phyloP scores from a whole-genome alignment of 1,284 basidiomycete species.

The Moesziomyces aphidis region DNA sequence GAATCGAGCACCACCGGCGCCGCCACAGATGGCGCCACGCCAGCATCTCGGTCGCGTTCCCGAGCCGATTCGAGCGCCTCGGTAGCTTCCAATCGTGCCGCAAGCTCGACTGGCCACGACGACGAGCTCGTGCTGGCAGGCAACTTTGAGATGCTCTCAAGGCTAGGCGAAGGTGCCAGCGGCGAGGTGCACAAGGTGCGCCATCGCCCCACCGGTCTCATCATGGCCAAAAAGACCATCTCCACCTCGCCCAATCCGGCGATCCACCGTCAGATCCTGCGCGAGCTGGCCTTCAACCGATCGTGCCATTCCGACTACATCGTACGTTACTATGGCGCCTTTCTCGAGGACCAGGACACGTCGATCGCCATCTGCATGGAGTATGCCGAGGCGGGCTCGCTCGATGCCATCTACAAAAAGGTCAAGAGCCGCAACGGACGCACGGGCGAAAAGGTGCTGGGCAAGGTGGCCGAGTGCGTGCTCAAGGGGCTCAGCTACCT shows the following conservation, averaged over 20 bases:
- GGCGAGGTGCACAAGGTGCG: constrained; percentile 93
- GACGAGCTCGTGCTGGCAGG: constrained; percentile 66
- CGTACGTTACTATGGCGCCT: constrained; percentile 92
- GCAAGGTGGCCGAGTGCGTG: constrained; percentile 90
- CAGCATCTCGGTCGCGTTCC: constrained; percentile 5
- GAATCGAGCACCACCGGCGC: background rate
- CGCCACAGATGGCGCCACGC: constrained; percentile 2
- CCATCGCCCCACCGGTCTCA: constrained; percentile 78
- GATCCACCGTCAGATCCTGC: constrained; percentile 84
- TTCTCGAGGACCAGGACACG: constrained; percentile 89
- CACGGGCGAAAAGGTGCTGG: constrained; percentile 90
- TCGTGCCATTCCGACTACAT: constrained; percentile 88
- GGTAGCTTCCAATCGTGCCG: constrained; percentile 21
- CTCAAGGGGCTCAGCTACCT: constrained; percentile 92
- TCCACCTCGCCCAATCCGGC: constrained; percentile 92
- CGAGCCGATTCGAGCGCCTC: constrained; percentile 27
- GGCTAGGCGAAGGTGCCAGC: constrained; percentile 93
- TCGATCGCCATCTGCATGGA: constrained; percentile 98
- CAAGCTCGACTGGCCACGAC: constrained; percentile 27
- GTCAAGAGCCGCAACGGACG: constrained; percentile 82
- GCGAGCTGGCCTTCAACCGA: constrained; percentile 91
- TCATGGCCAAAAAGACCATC: constrained; percentile 97
- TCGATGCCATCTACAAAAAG: constrained; percentile 87
- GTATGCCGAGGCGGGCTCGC: constrained; percentile 81
- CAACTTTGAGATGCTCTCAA: constrained; percentile 77